phyloP scores from a whole-genome alignment of 495 filamentous ascomycete genomes.

The Penicillium roqueforti region DNA sequence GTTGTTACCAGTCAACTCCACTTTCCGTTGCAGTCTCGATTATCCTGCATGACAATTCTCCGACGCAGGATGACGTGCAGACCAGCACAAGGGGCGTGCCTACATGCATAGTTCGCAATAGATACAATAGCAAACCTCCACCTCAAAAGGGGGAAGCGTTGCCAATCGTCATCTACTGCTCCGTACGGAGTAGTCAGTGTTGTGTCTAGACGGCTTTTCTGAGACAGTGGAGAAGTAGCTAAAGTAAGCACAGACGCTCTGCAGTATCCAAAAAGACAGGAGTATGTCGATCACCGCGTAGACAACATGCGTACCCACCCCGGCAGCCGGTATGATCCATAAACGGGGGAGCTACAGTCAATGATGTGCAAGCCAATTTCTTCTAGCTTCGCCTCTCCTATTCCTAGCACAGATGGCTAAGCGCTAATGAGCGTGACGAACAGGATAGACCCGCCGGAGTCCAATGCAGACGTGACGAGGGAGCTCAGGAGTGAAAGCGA shows the following conservation, averaged over 20 bases:
- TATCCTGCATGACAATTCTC: neutral
- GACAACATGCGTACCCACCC: neutral
- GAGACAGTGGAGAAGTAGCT: neutral
- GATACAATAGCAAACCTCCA: conserved; percentile 3
- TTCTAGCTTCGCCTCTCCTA: neutral
- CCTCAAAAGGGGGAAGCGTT: neutral
- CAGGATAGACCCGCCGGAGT: neutral
- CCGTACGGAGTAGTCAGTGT: neutral
- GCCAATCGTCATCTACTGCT: neutral
- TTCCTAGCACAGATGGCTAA: neutral
- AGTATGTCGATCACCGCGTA: conserved; percentile 3
- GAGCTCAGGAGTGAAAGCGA: neutral
- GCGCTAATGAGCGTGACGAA: conserved; percentile 1
- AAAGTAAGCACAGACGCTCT: neutral
- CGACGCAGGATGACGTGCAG: neutral
- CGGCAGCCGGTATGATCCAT: conserved; percentile 1
- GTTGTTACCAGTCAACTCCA: neutral
- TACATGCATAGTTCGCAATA: neutral
- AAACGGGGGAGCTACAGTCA: conserved; percentile 1
- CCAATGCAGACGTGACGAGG: neutral
- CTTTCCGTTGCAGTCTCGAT: neutral
- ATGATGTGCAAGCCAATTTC: conserved; percentile 6
- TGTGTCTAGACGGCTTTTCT: no score
- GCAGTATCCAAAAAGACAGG: neutral
- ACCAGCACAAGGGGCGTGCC: neutral